phyloP scores from a whole-genome alignment of 139 green algal genomes.

The Chlorella sorokiniana region DNA sequence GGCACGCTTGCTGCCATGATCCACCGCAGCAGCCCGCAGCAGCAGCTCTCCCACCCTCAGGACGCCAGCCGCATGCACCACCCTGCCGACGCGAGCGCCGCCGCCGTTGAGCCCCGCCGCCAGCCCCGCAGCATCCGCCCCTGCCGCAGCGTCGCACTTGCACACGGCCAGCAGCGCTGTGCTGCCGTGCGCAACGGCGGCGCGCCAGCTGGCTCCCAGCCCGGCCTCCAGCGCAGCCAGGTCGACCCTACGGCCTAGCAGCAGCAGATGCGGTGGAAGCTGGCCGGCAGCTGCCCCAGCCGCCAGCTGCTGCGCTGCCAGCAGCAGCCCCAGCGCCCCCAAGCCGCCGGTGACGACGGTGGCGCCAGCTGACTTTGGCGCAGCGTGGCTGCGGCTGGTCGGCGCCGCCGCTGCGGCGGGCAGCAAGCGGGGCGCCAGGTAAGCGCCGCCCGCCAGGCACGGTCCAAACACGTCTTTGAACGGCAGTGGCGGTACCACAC shows the following conservation, averaged over 20 bases:
- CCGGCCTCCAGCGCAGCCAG: neutral
- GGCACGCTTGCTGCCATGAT: neutral
- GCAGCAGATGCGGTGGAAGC: neutral
- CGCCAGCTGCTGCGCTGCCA: constrained; percentile 63
- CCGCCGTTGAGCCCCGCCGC: neutral
- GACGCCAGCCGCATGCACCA: constrained; percentile 75
- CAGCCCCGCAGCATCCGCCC: constrained; percentile 23
- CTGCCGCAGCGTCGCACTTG: constrained; percentile 27
- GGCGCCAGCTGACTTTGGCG: neutral
- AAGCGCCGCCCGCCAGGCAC: neutral
- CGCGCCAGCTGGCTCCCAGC: neutral
- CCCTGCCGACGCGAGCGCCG: neutral
- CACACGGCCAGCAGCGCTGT: constrained; percentile 22
- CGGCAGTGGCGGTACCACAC: neutral
- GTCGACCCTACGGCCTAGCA: constrained; percentile 14
- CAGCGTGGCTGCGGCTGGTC: neutral
- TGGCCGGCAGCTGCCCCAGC: neutral
- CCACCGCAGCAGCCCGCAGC: neutral
- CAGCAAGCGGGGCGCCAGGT: constrained; percentile 9
- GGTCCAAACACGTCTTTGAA: neutral
- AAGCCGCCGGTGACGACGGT: constrained; percentile 54
- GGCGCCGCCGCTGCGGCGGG: neutral
- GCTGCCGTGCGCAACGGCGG: no score
- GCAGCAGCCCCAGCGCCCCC: constrained; percentile 52
- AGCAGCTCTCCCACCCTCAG: constrained; percentile 30